phyloP scores from a whole-genome alignment of 1,139 yeast species.

The Saccharomyces hybrid region DNA sequence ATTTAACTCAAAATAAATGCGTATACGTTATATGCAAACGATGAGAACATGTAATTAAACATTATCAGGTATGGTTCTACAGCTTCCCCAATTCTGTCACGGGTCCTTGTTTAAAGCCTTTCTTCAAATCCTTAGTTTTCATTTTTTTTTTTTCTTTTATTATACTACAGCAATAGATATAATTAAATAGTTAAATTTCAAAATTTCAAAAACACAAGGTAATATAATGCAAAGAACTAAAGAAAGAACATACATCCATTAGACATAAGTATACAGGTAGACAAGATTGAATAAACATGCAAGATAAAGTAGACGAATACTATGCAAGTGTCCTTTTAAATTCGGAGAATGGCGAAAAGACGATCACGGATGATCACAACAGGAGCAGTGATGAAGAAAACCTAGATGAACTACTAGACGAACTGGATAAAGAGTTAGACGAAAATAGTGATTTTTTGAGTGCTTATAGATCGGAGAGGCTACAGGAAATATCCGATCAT shows the following conservation, averaged over 20 bases:
- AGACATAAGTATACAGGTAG: neutral
- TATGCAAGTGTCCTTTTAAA: neutral
- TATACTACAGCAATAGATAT: no score
- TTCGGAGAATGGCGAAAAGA: neutral
- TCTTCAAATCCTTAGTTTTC: no score
- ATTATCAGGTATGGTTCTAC: no score
- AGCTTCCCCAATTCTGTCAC: no score
- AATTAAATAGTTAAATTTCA: no score
- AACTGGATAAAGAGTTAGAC: conserved; percentile 62
- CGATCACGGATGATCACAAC: conserved; percentile 7
- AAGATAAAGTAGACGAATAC: neutral
- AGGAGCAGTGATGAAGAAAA: conserved; percentile 35
- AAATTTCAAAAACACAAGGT: neutral
- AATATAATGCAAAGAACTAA: neutral
- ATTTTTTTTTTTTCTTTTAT: no score
- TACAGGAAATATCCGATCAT: conserved; percentile 48
- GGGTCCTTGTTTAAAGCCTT: no score
- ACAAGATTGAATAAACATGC: neutral
- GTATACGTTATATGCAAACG: neutral
- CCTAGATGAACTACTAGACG: conserved; percentile 45
- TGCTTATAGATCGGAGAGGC: conserved; percentile 65
- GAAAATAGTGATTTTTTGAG: conserved; percentile 44
- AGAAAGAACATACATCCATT: neutral
- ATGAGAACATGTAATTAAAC: no score
- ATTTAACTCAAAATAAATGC: neutral